Evolutionary conservation across 1,284 basidiomycete species (phyloP), one percentile per base, ranked within the genome.

Genomic region (Vanrija pseudolonga): DNA sequence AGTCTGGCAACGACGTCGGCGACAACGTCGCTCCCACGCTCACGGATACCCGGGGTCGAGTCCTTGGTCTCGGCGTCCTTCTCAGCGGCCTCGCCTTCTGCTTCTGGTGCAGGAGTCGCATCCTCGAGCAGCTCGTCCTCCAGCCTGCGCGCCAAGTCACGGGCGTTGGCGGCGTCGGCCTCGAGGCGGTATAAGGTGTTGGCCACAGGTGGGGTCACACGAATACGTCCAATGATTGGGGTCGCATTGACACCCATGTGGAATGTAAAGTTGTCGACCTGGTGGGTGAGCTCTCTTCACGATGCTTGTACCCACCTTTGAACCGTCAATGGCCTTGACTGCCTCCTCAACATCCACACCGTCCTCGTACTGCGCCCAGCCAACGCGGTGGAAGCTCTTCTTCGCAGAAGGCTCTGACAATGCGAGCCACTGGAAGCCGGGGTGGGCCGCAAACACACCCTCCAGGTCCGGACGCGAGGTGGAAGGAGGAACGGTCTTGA

Each of bases 191-290:
- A 85, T 11, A 89, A 85, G 50, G 82, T 82, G 70, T 85, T 89
- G 17, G 89, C 85, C 22, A 88, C 82, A 62, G 90, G 85, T 18
- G 92, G 90, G 3, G 91, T 83, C 60, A 84, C 84, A 41, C 90
- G 85, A 55, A 89, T 78, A 58, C 86, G 82, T 60, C 86, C 87
- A 50, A 84, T 82, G 72, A 90, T 88, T 15, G 90, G 85, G 51
- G 85, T 85, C 28, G 83, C 81, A 67, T 87, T 90, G 71, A 90
- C 86, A 19, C 84, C 85, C 66, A 95, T 87, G 73, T 95, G 90
- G 50, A 95, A 79, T 64, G 90, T 93, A 79, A 95, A 94, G 51
- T 87, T 88, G 73, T 93, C 90, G 68, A 96, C 89, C 92, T 95
- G 61, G 19, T 53, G 7, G 24, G 14, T 26, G 5, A 39, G 60